phyloP scores from a whole-genome alignment of 495 filamentous ascomycete species.

The Xylaria grammica region DNA sequence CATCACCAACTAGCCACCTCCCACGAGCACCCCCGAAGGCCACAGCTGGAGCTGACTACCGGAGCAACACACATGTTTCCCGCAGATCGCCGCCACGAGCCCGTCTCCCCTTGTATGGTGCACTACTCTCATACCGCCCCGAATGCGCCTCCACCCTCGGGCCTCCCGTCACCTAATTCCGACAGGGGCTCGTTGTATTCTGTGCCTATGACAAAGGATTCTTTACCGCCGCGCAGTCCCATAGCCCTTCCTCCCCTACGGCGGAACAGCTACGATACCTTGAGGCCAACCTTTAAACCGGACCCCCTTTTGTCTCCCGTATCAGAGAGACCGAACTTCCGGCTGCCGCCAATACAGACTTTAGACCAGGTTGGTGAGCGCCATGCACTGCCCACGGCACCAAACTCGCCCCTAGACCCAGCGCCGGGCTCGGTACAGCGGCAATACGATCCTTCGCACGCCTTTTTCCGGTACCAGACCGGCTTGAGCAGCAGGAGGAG shows the following conservation, averaged over 20 bases:
- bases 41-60: slow-evolving; percentile 18
- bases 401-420: slow-evolving; percentile 35
- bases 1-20: slow-evolving; percentile 9
- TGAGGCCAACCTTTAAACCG: not conserved
- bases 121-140: slow-evolving; percentile 29
- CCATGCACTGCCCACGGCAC: slow-evolving; percentile 36
- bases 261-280: slow-evolving; percentile 10
- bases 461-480: not conserved
- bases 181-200: slow-evolving; percentile 71
- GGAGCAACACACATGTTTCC: slow-evolving; percentile 16
- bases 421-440: not conserved
- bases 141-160: slow-evolving; percentile 57
- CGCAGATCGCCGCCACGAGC: not conserved
- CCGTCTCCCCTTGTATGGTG: slow-evolving; percentile 15
- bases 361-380: not conserved
- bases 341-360: slow-evolving; percentile 24
- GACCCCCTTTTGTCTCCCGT: slow-evolving; percentile 5
- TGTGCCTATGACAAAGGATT: slow-evolving; percentile 40
- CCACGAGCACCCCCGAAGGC: not conserved
- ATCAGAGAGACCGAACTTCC: not conserved
- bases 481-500: not conserved
- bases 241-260: slow-evolving; percentile 40
- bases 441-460: slow-evolving; percentile 8
- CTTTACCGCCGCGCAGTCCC: slow-evolving; percentile 33
- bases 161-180: slow-evolving; percentile 72